Evolutionary conservation across 108 stramenopile genomes (phyloP).

Genomic region (Nitzschia putrida): DNA sequence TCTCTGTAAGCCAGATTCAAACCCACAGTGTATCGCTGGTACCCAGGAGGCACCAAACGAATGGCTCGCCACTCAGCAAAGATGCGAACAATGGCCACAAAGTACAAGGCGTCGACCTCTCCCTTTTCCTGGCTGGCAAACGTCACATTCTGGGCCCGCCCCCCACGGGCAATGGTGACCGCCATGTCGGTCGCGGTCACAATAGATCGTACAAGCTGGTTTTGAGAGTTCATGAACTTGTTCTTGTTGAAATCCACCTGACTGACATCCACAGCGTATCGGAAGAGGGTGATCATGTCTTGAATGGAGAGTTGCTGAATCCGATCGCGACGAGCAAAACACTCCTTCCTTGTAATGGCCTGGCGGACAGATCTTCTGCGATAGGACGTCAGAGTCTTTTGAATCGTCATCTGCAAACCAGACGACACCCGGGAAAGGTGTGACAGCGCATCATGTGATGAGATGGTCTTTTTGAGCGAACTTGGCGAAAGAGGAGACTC

Average conservation of each 20-base stretch:
- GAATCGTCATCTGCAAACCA: slow-evolving; percentile 19
- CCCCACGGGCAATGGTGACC: slow-evolving; percentile 28
- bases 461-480: slow-evolving; percentile 10
- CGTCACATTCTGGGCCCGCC: background rate
- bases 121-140: slow-evolving; percentile 10
- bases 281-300: slow-evolving; percentile 29
- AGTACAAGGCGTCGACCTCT: slow-evolving; percentile 40
- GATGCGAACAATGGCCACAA: slow-evolving; percentile 56
- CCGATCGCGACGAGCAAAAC: slow-evolving; percentile 26
- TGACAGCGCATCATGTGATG: slow-evolving; percentile 19
- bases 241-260: slow-evolving; percentile 26
- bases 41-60: slow-evolving; percentile 64
- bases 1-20: slow-evolving; percentile 71
- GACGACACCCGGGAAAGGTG: slow-evolving; percentile 34
- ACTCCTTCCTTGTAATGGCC: slow-evolving; percentile 40
- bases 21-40: slow-evolving; percentile 66
- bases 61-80: slow-evolving; percentile 77
- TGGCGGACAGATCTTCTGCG: slow-evolving; percentile 9
- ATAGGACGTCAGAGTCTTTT: slow-evolving; percentile 20
- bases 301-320: slow-evolving; percentile 31
- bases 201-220: slow-evolving; percentile 16
- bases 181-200: slow-evolving; percentile 36
- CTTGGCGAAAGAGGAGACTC: background rate
- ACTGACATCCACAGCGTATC: slow-evolving; percentile 30
- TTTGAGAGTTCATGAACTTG: slow-evolving; percentile 20